Evolutionary conservation across 768 basidiomycete genomes (phyloP).

Genomic region (Boletellus ananas): DNA sequence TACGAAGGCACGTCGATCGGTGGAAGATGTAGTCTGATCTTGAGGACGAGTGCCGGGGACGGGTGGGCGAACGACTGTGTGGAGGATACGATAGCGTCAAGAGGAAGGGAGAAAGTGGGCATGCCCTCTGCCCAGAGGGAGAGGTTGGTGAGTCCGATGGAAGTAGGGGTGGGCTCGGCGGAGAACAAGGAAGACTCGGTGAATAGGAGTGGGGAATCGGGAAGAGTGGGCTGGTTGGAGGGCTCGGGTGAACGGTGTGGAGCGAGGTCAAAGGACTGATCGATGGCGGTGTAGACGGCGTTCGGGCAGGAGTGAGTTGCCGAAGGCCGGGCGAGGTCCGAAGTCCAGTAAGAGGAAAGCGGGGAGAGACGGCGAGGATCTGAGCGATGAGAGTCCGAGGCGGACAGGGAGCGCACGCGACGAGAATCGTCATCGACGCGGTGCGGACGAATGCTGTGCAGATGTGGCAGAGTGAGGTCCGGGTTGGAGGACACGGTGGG

Average conservation of each 20-base stretch:
- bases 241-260: constrained; percentile 25
- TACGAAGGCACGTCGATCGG: constrained; percentile 50
- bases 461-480: constrained; percentile 25
- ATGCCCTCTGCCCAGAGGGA: constrained; percentile 66
- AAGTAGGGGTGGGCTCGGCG: constrained; percentile 32
- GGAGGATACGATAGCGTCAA: constrained; percentile 49
- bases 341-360: constrained; percentile 28
- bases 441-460: constrained; percentile 18
- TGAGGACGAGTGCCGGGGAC: constrained; percentile 46
- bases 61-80: constrained; percentile 33
- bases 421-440: constrained; percentile 28
- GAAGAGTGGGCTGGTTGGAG: constrained; percentile 18
- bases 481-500: constrained; percentile 19
- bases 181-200: constrained; percentile 27
- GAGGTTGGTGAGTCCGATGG: constrained; percentile 36
- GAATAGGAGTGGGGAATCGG: constrained; percentile 30
- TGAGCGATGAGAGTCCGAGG: constrained; percentile 26
- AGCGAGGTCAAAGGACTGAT: constrained; percentile 14
- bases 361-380: constrained; percentile 34
- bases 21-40: constrained; percentile 56
- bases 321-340: constrained; percentile 23
- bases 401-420: constrained; percentile 30
- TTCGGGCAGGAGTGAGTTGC: constrained; percentile 25
- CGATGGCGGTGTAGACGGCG: constrained; percentile 22
- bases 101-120: constrained; percentile 55